Conservation (phyloP, 2,329 filamentous ascomycete species). For the Anisogramma anomala region DNA sequence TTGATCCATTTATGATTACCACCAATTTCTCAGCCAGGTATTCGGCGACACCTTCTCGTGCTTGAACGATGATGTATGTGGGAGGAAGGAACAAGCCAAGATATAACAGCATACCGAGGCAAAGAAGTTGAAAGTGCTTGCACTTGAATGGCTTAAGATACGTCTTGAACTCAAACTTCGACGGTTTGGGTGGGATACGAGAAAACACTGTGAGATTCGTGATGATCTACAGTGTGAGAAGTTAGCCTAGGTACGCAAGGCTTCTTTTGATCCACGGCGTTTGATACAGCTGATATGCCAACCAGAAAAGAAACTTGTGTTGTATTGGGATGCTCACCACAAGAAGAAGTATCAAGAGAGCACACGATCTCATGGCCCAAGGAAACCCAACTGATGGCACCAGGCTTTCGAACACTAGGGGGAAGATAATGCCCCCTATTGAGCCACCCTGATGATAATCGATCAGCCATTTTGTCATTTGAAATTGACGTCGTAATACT, state of each 20-base stretch:
- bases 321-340: background rate
- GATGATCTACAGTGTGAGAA: slow-evolving; percentile 7
- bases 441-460: slow-evolving; percentile 13
- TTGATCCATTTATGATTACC: slow-evolving; percentile 19
- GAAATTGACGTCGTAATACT: background rate
- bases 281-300: too few species aligned
- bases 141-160: slow-evolving; percentile 16
- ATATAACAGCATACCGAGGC: slow-evolving; percentile 16
- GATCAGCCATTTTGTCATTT: background rate
- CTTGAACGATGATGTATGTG: slow-evolving; percentile 18
- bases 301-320: too few species aligned
- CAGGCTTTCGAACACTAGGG: slow-evolving; percentile 20
- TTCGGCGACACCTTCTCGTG: slow-evolving; percentile 14
- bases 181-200: slow-evolving; percentile 6
- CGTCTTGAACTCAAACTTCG: slow-evolving; percentile 8
- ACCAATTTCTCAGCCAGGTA: slow-evolving; percentile 18
- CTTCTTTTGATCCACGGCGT: too few species aligned
- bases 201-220: slow-evolving; percentile 18
- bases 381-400: slow-evolving; percentile 18
- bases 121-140: slow-evolving; percentile 14
- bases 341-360: slow-evolving; percentile 19
- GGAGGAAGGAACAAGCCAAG: slow-evolving; percentile 20
- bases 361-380: slow-evolving; percentile 21
- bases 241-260: too few species aligned
- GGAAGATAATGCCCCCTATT: slow-evolving; percentile 22